A percentile compares a stretch with the other conserved stretches of the same genome.
Conservation (phyloP, 768 basidiomycete genomes). For the Gloeopeniophorella convolvens region DNA sequence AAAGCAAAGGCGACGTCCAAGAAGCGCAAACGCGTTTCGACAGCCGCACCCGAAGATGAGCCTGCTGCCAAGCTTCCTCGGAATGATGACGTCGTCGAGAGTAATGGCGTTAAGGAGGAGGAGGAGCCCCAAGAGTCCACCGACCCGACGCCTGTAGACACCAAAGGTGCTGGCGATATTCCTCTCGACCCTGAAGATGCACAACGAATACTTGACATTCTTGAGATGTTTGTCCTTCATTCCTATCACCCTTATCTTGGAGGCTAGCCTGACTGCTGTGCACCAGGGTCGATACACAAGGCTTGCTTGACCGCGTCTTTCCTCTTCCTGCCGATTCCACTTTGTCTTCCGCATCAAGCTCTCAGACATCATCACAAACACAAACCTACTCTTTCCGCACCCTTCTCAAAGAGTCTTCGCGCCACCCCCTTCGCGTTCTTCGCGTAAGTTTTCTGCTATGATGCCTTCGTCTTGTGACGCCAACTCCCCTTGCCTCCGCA, state of each 20-base stretch:
- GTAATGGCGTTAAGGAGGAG: constrained; percentile 29
- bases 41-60: constrained; percentile 41
- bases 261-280: constrained; percentile 7
- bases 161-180: constrained; percentile 40
- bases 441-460: constrained; percentile 38
- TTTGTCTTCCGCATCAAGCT: constrained; percentile 32
- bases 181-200: constrained; percentile 42
- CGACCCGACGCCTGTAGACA: constrained; percentile 22
- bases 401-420: constrained; percentile 46
- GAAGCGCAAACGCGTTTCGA: constrained; percentile 63
- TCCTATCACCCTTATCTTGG: constrained; percentile 2
- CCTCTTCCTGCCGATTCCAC: constrained; percentile 41
- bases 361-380: constrained; percentile 23
- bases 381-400: constrained; percentile 45
- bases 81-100: constrained; percentile 26
- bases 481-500: constrained; percentile 24
- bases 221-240: constrained; percentile 41
- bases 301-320: constrained; percentile 75
- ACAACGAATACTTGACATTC: constrained; percentile 50
- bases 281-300: constrained; percentile 63
- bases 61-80: constrained; percentile 45
- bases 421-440: constrained; percentile 49
- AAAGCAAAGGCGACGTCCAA: constrained; percentile 35
- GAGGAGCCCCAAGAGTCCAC: constrained; percentile 21
- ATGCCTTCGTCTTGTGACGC: neutral